phyloP scores from a whole-genome alignment of 1,284 basidiomycete species.

The Uromyces viciae-fabae region DNA sequence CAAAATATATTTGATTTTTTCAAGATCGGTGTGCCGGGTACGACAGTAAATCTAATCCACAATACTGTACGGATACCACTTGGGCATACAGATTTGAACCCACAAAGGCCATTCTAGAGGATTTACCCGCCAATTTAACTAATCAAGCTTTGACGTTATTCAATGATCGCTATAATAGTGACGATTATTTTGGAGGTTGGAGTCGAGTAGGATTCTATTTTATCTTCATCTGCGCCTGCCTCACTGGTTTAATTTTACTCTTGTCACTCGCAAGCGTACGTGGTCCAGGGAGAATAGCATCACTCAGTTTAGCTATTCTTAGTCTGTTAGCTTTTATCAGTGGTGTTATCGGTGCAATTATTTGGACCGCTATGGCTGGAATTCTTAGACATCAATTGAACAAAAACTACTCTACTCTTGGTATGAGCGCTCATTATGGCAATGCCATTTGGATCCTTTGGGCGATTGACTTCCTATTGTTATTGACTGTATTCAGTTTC shows the following conservation, averaged over 20 bases:
- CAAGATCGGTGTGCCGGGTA: conserved; percentile 32
- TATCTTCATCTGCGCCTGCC: conserved; percentile 20
- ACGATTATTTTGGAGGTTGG: not conserved
- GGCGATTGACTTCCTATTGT: conserved; percentile 11
- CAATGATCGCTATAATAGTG: conserved; percentile 11
- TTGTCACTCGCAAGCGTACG: not conserved
- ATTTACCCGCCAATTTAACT: not conserved
- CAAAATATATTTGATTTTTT: not conserved
- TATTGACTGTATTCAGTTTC: conserved; percentile 13
- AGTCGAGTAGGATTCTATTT: conserved; percentile 37
- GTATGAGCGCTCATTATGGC: conserved; percentile 21
- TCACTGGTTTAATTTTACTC: conserved; percentile 8
- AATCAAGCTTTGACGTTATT: not conserved
- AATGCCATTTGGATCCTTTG: conserved; percentile 39
- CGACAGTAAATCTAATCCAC: conserved; percentile 15
- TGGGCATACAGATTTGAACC: conserved; percentile 28
- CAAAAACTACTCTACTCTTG: not conserved
- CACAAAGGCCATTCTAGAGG: conserved; percentile 4
- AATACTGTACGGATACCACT: conserved; percentile 24
- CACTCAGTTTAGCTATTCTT: not conserved
- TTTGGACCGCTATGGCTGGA: conserved; percentile 32
- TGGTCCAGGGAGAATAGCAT: conserved; percentile 1
- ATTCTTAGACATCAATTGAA: conserved; percentile 30
- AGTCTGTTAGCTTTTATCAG: conserved; percentile 24
- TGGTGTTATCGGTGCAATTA: conserved; percentile 23